These are phyloP conservation scores for Vaccinium corymbosum DNA, from an alignment of 148 eudicot genomes.

Conservation along the genomic window DNA sequence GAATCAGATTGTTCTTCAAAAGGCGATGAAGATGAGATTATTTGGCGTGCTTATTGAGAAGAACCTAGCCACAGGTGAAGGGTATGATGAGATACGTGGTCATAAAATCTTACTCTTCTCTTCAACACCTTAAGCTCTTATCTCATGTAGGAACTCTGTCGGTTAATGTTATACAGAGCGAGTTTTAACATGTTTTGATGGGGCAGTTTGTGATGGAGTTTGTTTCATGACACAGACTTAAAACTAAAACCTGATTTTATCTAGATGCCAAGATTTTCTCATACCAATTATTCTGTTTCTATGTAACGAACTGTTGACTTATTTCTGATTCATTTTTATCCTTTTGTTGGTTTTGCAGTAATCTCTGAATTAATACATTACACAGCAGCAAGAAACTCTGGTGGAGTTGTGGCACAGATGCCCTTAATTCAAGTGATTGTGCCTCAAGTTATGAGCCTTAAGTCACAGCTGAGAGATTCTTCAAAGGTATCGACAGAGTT, in stretches of 20 bases:
- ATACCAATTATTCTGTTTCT: not conserved
- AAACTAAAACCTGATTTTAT: not conserved
- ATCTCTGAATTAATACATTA: constrained; percentile 93
- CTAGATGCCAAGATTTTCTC: not conserved
- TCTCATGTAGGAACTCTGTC: not conserved
- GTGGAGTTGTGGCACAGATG: constrained; percentile 63
- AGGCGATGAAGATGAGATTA: not conserved
- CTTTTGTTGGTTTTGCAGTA: constrained; percentile 46
- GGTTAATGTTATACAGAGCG: not conserved
- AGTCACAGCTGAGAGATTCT: constrained; percentile 72
- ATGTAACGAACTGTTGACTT: not conserved
- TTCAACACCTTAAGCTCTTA: constrained; percentile 1
- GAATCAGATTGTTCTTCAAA: not conserved
- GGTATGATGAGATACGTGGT: not conserved
- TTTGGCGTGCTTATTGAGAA: not conserved
- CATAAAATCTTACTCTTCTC: not conserved
- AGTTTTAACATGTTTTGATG: not conserved
- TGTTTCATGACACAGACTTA: not conserved
- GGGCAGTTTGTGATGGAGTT: not conserved
- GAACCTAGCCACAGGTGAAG: not conserved
- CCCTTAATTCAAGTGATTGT: constrained; percentile 88
- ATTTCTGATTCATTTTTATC: constrained; percentile 5
- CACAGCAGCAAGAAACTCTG: constrained; percentile 64
- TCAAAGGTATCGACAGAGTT: constrained; percentile 59
- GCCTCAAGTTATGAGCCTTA: constrained; percentile 85